Conservation (phyloP, 345 rosid genomes). For the Camelina neglecta region DNA sequence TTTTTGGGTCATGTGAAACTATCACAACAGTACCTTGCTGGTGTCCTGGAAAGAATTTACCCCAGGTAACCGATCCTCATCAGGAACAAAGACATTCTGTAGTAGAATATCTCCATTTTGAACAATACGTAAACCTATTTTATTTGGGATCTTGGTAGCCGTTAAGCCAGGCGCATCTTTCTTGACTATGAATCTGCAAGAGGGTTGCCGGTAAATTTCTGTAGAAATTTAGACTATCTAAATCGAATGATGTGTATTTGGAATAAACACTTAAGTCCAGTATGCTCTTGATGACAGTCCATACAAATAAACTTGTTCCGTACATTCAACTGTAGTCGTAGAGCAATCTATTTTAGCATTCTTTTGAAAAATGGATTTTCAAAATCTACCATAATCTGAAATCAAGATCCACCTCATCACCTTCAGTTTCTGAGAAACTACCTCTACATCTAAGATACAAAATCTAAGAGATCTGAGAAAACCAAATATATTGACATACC, state of each 20-base stretch:
- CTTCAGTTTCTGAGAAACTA: constrained; percentile 23
- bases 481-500: constrained; percentile 53
- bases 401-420: constrained; percentile 29
- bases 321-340: not conserved
- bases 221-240: constrained; percentile 22
- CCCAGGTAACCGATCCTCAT: constrained; percentile 86
- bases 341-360: constrained; percentile 9
- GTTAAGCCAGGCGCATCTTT: constrained; percentile 92
- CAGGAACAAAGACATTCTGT: constrained; percentile 81
- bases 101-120: constrained; percentile 94
- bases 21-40: constrained; percentile 62
- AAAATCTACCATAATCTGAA: constrained; percentile 17
- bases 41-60: constrained; percentile 92
- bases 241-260: constrained; percentile 1
- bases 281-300: not conserved
- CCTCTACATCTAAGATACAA: constrained; percentile 14
- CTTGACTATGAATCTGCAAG: constrained; percentile 77
- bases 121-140: constrained; percentile 92
- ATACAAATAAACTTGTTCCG: not conserved
- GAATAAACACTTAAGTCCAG: not conserved
- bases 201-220: constrained; percentile 9
- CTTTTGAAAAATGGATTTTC: not conserved
- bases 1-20: not conserved
- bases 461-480: constrained; percentile 13
- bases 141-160: constrained; percentile 82